Base-by-base conservation (phyloP, 352 stramenopile genomes). In the Phytophthora niederhauseri region DNA sequence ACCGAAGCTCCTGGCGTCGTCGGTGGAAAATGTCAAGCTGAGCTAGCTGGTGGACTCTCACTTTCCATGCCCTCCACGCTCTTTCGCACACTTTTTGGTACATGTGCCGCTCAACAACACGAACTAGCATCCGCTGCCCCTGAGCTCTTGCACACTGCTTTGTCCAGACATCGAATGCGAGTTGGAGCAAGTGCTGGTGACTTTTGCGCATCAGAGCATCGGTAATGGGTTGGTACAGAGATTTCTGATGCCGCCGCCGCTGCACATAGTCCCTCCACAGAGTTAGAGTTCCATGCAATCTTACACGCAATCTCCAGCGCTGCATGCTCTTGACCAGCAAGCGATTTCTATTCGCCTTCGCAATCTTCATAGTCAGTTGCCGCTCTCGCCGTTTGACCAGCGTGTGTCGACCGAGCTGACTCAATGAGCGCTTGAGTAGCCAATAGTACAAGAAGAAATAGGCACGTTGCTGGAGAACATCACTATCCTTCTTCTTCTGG, bases 381-480 rank as follows among this genome's bases (percentile, higher is more conserved):
- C 22, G 46, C 7, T 79, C 55, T 64, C 57, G 41, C 28, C 59
- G 66, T 28, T 72, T 72, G 24, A 70, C 5, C 6, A 58, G 20
- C 2, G 60, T 20, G 59, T 77, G 50, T 45, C 43, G 56, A 20
- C 50, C 19, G 20, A 79, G 64, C 24, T 55, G 55, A 9, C 14
- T 60, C 20, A 79, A 28, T 1, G 72, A 77, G 1, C 57, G 41
- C 38, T 79, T 79, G 9, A 77, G 50, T 17, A 79, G 30, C 49
- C 64, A 75, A 15, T 77, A 79, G 17, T 79, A 79, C 15, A 79
- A 65, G 30, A 79, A 77, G 34, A 76, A 79, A 19, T 75, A 74
- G 11, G 72, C 64, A 12, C 64, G 72, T 15, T 75, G 72, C 14
- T 66, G 50, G 15, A 72, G 43, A 1, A 55, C 20, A 12, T 43